Percentiles rank a stretch among this genome's conserved stretches.
phyloP scores from a whole-genome alignment of 169 alveolate species.

The Plasmodium blacklocki region DNA sequence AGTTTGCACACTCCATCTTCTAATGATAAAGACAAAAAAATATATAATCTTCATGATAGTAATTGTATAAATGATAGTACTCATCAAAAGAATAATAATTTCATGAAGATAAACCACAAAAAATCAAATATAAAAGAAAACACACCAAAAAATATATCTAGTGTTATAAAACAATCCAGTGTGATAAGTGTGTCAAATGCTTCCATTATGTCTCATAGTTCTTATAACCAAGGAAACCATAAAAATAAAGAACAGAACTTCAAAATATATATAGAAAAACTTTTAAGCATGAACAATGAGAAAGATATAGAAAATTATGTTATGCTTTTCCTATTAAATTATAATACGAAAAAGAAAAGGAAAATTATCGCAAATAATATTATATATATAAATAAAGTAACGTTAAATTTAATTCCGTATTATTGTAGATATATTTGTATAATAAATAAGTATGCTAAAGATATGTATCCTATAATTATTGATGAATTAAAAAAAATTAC shows the following conservation, averaged over 20 bases:
- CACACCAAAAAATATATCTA: neutral
- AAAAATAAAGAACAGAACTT: constrained; percentile 24
- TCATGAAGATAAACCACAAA: neutral
- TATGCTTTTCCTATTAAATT: constrained; percentile 51
- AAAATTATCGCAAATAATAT: constrained; percentile 36
- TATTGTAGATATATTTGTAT: constrained; percentile 64
- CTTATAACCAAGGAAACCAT: neutral
- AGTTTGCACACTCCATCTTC: no score
- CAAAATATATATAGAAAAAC: constrained; percentile 15
- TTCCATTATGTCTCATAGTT: neutral
- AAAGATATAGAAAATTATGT: constrained; percentile 37
- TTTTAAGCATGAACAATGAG: constrained; percentile 48
- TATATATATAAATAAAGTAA: constrained; percentile 24
- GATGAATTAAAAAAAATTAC: constrained; percentile 47
- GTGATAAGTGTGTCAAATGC: neutral
- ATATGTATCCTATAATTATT: constrained; percentile 3
- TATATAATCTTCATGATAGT: no score
- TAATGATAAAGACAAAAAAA: neutral
- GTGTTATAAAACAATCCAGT: neutral
- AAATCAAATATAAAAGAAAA: neutral
- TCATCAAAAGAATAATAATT: no score
- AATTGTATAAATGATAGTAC: no score
- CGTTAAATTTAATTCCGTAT: constrained; percentile 27
- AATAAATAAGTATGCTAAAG: constrained; percentile 45
- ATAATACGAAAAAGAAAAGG: constrained; percentile 57